phyloP scores from a whole-genome alignment of 371 early-diverging fungal genomes.

The Nematocida sp. region DNA sequence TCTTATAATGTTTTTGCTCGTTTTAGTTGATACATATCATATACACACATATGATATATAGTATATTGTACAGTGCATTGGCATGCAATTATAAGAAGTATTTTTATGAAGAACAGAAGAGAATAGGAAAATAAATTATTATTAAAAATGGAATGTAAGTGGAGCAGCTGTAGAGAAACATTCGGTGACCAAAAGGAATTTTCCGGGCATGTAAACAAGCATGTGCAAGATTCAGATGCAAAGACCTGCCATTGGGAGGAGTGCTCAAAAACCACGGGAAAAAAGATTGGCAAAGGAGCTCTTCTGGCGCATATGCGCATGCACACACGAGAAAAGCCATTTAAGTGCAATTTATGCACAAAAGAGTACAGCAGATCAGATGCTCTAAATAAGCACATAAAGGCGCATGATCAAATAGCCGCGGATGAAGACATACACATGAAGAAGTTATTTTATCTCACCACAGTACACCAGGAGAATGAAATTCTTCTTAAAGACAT shows the following conservation, averaged over 20 bases:
- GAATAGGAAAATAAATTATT: slow-evolving; percentile 25
- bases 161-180: slow-evolving; percentile 42
- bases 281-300: slow-evolving; percentile 51
- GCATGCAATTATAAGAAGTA: no score
- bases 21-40: no score
- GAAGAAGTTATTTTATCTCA: slow-evolving; percentile 50
- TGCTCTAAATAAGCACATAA: slow-evolving; percentile 64
- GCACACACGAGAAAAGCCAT: slow-evolving; percentile 62
- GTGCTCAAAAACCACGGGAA: slow-evolving; percentile 50
- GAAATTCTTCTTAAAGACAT: neutral
- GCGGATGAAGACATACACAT: slow-evolving; percentile 42
- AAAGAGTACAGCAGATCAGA: slow-evolving; percentile 63
- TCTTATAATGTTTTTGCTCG: no score
- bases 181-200: slow-evolving; percentile 55
- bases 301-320: slow-evolving; percentile 58
- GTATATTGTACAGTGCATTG: no score
- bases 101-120: neutral
- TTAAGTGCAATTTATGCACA: slow-evolving; percentile 60
- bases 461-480: slow-evolving; percentile 21
- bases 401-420: slow-evolving; percentile 60
- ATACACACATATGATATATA: no score
- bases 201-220: slow-evolving; percentile 46
- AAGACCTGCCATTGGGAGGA: slow-evolving; percentile 57
- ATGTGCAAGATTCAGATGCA: slow-evolving; percentile 38
- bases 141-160: slow-evolving; percentile 49